Evolutionary conservation across 192 early-diverging fungal species (phyloP), one percentile per base, ranked within the genome.

Genomic region (Jimgerdemannia lactiflua): DNA sequence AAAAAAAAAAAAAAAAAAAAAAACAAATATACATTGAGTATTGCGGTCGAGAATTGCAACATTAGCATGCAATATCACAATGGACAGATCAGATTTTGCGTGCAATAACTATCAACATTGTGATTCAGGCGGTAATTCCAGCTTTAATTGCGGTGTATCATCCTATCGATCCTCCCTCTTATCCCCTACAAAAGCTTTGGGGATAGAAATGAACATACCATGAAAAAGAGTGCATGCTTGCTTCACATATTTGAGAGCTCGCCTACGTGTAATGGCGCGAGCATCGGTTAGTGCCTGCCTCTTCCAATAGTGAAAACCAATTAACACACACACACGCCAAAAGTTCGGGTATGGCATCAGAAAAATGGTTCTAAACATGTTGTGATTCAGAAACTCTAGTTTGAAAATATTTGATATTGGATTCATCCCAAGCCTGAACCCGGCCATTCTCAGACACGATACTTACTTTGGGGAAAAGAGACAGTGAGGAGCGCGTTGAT

Each of bases 81-180:
- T 4, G 6, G 49, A 66, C 79, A 44, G 68, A 78, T 77, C 77
- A 86, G 82, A 90, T 86, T 79, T 75, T 76, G 67, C 8, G 79
- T 79, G 88, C 86, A 90, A 89, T 85, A 83, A 82, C 86, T 89
- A 83, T 90, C 90, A 89, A 86, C 84, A 78, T 76, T 65, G 76
- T 78, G 67, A 74, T 82, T 91, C 89, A 86, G 90, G 85, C 90
- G 90, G 90, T 91, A 91, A 91, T 91, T 91, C 90, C 90, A 91
- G 88, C 86, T 86, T 87, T 88, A 80, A 88, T 90, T 88, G 83
- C 79, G 69, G 81, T 85, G 77, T 84, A 72, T 87, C 89, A 91
- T 89, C 88, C 77, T 81, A 63, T 54, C 41, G 44, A 39, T 54
- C 66, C n/a, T 43, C 14, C 7, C 42, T 20, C 4, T n/a, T n/a